phyloP scores from a whole-genome alignment of 345 rosid genomes.

The Microthlaspi erraticum region DNA sequence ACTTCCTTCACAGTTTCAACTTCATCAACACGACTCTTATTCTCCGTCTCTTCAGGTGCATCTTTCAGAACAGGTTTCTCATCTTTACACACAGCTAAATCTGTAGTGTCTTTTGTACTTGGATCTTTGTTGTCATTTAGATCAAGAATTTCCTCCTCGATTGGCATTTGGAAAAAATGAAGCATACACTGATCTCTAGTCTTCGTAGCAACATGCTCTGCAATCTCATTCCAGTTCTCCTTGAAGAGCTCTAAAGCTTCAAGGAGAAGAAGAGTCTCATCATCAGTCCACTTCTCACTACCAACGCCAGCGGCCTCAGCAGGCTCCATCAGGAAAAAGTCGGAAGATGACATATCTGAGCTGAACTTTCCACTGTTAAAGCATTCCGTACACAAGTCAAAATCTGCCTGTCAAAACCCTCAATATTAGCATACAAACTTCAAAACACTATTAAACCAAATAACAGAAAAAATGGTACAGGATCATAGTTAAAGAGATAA shows the following conservation, averaged over 20 bases:
- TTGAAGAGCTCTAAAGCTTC: slow-evolving; percentile 95
- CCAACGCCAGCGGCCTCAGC: slow-evolving; percentile 79
- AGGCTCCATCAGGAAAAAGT: slow-evolving; percentile 97
- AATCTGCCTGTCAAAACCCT: slow-evolving; percentile 88
- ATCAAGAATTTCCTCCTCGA: slow-evolving; percentile 82
- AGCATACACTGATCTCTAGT: slow-evolving; percentile 96
- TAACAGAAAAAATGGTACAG: background rate
- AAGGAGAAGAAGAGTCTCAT: slow-evolving; percentile 97
- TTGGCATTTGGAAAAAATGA: slow-evolving; percentile 98
- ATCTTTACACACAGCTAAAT: slow-evolving; percentile 42
- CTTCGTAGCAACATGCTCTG: slow-evolving; percentile 99
- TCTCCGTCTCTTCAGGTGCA: slow-evolving; percentile 58
- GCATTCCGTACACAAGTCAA: slow-evolving; percentile 97
- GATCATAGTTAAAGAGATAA: slow-evolving; percentile 26
- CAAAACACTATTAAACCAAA: background rate
- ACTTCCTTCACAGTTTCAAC: slow-evolving; percentile 57
- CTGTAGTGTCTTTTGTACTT: slow-evolving; percentile 56
- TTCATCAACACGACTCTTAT: slow-evolving; percentile 58
- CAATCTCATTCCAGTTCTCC: slow-evolving; percentile 98
- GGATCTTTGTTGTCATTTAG: slow-evolving; percentile 50
- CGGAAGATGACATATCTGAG: slow-evolving; percentile 87
- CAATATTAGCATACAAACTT: slow-evolving; percentile 39
- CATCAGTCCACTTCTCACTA: slow-evolving; percentile 99
- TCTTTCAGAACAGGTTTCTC: slow-evolving; percentile 56
- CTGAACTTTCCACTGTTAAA: slow-evolving; percentile 85